phyloP scores from a whole-genome alignment of 2,329 filamentous ascomycete genomes.

The Epichloe sylvatica region DNA sequence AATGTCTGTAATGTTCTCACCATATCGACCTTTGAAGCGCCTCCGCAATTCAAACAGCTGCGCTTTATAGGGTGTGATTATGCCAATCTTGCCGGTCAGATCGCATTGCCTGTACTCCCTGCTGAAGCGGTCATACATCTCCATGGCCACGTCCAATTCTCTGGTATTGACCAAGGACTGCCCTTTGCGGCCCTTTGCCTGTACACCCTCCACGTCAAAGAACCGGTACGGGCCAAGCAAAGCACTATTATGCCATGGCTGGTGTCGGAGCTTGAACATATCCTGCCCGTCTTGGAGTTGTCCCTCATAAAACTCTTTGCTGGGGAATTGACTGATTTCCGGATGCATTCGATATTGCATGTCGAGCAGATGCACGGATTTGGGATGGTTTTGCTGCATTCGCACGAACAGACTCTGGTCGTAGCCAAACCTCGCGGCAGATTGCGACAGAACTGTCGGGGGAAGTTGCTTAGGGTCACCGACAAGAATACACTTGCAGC shows the following conservation, averaged over 20 bases:
- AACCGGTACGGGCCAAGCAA: conserved; percentile 89
- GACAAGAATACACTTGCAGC: conserved; percentile 89
- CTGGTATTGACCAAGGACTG: conserved; percentile 82
- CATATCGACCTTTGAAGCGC: conserved; percentile 60
- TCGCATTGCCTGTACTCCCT: conserved; percentile 56
- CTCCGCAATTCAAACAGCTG: conserved; percentile 69
- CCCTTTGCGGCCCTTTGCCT: conserved; percentile 65
- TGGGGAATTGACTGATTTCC: conserved; percentile 85
- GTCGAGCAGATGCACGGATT: conserved; percentile 86
- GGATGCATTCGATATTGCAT: conserved; percentile 99
- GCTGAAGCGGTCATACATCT: conserved; percentile 67
- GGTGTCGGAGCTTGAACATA: conserved; percentile 62
- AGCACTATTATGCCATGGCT: conserved; percentile 73
- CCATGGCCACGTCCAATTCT: conserved; percentile 75
- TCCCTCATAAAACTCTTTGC: conserved; percentile 81
- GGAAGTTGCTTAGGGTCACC: conserved; percentile 96
- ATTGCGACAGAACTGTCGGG: conserved; percentile 92
- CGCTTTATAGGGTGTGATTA: conserved; percentile 96
- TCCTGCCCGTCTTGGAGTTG: conserved; percentile 69
- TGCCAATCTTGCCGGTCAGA: conserved; percentile 73
- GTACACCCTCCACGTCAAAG: conserved; percentile 86
- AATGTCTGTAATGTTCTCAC: conserved; percentile 56
- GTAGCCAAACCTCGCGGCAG: conserved; percentile 83
- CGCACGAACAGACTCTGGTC: conserved; percentile 97
- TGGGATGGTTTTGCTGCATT: conserved; percentile 86